Evolutionary conservation across 345 rosid genomes (phyloP).

Genomic region (Firmiana major): DNA sequence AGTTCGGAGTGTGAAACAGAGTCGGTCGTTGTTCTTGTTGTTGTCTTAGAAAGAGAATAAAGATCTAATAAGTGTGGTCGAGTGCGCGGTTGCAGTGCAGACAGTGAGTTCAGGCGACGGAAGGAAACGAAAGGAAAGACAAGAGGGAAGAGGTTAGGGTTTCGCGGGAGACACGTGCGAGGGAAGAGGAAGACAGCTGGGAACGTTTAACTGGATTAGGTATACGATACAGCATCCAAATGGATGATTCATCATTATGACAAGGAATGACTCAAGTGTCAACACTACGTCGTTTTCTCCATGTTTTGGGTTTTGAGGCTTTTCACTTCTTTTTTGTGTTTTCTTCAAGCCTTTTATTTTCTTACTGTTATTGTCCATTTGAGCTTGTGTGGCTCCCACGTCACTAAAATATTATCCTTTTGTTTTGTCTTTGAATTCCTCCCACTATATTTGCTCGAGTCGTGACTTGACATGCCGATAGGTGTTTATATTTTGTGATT

Average conservation of each 20-base stretch:
- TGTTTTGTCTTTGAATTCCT: background rate
- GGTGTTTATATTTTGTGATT: no score
- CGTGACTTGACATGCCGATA: no score
- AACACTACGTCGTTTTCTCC: background rate
- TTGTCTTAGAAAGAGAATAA: background rate
- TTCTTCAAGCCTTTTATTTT: background rate
- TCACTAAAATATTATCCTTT: background rate
- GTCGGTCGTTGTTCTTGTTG: background rate
- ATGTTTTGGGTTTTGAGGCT: background rate
- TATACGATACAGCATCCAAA: slow-evolving; percentile 12
- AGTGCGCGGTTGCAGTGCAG: slow-evolving; percentile 21
- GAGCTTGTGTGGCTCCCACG: slow-evolving; percentile 11
- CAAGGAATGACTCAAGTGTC: background rate
- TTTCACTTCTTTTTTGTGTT: background rate
- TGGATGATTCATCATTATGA: slow-evolving; percentile 21
- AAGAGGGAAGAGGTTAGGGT: slow-evolving; percentile 44
- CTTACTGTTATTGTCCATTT: background rate
- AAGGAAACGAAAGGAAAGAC: background rate
- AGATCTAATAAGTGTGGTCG: slow-evolving; percentile 41
- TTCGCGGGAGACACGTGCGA: slow-evolving; percentile 62
- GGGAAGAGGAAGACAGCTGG: slow-evolving; percentile 57
- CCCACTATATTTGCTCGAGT: background rate
- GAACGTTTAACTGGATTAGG: slow-evolving; percentile 53
- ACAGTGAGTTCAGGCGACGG: background rate
- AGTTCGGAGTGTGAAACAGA: background rate